Evolutionary conservation across 495 filamentous ascomycete genomes (phyloP), one percentile per base, ranked within the genome.

Genomic region (Podospora pseudoanserina): DNA sequence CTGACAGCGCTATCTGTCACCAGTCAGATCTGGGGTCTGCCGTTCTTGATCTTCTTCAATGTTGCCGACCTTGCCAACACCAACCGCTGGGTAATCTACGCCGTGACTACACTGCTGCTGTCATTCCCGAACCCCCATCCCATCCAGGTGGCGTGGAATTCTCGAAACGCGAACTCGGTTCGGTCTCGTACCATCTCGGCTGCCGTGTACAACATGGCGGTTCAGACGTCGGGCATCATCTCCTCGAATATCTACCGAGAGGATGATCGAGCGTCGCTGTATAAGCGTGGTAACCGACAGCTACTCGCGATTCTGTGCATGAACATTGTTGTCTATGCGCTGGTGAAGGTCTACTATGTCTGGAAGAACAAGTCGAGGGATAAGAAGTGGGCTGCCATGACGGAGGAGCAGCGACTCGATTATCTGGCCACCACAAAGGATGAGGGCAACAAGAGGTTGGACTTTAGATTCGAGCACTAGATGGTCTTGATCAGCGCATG

Each of bases 391-490:
- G 79, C 85, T 69, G 82, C 82, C 2, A 93, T 94, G 91, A 85
- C 77, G 4, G 80, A 80, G 26, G 86, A 85, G 20, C 84, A 93
- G 76, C 82, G 84, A 69, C 73, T 87, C 44, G 73, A 79, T 26
- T 94, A 94, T 74, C 77, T 94, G 3, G 81, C 80, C 2, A 89
- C 86, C 4, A 91, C 90, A 16, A 86, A 73, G 1, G 86, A 92
- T 72, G 80, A 87, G 71, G 91, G 91, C 5, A 94, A 92, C 73
- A 94, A 94, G 77, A 84, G 91, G 77, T 84, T 86, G 63, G 84
- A 87, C 70, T 87, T 87, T 66, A 73, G 83, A 34, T 86, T 86
- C 68, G 67, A 75, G 55, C 77, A 82, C 61, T 83, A 68, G 44
- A 60, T 49, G 39, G 15, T 11, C 39, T 49, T 49, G 2, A 11